Conservation (phyloP, 2,329 filamentous ascomycete species). For the Didymella keratinophila region DNA sequence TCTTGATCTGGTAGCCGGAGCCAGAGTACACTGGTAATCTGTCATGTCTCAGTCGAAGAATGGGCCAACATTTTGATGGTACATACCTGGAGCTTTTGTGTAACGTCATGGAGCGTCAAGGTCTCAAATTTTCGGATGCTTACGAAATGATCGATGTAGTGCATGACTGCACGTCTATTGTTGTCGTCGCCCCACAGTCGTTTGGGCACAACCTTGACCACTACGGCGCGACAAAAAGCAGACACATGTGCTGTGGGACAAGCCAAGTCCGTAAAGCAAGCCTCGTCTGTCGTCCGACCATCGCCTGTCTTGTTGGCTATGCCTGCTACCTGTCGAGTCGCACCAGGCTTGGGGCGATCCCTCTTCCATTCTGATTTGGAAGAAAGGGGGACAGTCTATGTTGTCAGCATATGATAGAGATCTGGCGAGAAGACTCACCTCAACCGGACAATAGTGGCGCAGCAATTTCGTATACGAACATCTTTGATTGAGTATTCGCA, state of each 20-base stretch:
- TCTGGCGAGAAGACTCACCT: conserved; percentile 25
- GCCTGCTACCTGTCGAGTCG: conserved; percentile 11
- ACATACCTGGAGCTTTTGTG: conserved; percentile 76
- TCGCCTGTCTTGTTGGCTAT: conserved; percentile 14
- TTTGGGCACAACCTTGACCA: conserved; percentile 75
- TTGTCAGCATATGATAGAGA: conserved; percentile 23
- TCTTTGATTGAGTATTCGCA: conserved; percentile 74
- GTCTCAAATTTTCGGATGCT: conserved; percentile 80
- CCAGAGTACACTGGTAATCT: conserved; percentile 78
- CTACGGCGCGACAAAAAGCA: conserved; percentile 81
- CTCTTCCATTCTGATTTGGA: conserved; percentile 39
- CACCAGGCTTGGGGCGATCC: conserved; percentile 27
- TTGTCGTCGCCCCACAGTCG: conserved; percentile 75
- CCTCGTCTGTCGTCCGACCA: conserved; percentile 16
- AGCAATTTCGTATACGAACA: conserved; percentile 85
- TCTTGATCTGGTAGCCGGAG: conserved; percentile 64
- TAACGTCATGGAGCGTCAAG: conserved; percentile 78
- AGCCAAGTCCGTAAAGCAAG: conserved; percentile 69
- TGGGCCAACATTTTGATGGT: conserved; percentile 13
- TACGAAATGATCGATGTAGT: conserved; percentile 79
- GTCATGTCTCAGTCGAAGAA: conserved; percentile 27
- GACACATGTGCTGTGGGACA: conserved; percentile 75
- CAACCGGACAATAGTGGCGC: conserved; percentile 78
- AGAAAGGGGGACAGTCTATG: conserved; percentile 37
- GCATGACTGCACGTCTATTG: conserved; percentile 70